These are phyloP conservation scores for Trichoderma afroharzianum DNA, from an alignment of 2,329 filamentous ascomycete genomes.

Conservation along the genomic window DNA sequence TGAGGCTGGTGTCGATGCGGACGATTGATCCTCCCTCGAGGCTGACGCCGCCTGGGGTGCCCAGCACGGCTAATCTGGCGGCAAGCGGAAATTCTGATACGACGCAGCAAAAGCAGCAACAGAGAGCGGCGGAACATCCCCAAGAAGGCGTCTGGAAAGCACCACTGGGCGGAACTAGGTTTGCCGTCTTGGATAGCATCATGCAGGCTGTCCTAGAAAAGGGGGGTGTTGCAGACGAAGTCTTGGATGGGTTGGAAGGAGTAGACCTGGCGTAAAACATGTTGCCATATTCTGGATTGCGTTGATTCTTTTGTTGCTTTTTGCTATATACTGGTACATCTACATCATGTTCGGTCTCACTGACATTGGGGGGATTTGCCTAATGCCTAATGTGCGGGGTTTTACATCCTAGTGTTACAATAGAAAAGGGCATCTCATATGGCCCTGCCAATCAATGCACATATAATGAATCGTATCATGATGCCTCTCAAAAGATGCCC, in stretches of 20 bases:
- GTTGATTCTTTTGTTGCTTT: background rate
- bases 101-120: slow-evolving; percentile 34
- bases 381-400: slow-evolving; percentile 4
- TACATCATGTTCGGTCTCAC: slow-evolving; percentile 6
- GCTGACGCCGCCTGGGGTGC: slow-evolving; percentile 66
- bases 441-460: background rate
- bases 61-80: slow-evolving; percentile 59
- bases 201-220: slow-evolving; percentile 71
- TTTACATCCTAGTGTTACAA: background rate
- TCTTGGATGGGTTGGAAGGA: slow-evolving; percentile 74
- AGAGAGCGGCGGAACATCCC: slow-evolving; percentile 48
- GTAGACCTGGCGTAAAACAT: slow-evolving; percentile 60
- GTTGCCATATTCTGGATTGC: background rate
- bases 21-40: slow-evolving; percentile 73
- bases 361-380: background rate
- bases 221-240: slow-evolving; percentile 80
- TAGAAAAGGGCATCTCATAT: background rate
- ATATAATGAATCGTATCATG: slow-evolving; percentile 7
- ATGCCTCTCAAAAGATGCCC: slow-evolving; percentile 63
- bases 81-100: slow-evolving; percentile 39
- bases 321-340: slow-evolving; percentile 9
- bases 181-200: slow-evolving; percentile 67
- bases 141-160: slow-evolving; percentile 80
- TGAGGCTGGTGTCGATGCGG: slow-evolving; percentile 65
- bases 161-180: slow-evolving; percentile 77